A percentile compares a stretch with the other conserved stretches of the same genome.
phyloP scores from a whole-genome alignment of 345 rosid genomes.

The Balakata baccata region DNA sequence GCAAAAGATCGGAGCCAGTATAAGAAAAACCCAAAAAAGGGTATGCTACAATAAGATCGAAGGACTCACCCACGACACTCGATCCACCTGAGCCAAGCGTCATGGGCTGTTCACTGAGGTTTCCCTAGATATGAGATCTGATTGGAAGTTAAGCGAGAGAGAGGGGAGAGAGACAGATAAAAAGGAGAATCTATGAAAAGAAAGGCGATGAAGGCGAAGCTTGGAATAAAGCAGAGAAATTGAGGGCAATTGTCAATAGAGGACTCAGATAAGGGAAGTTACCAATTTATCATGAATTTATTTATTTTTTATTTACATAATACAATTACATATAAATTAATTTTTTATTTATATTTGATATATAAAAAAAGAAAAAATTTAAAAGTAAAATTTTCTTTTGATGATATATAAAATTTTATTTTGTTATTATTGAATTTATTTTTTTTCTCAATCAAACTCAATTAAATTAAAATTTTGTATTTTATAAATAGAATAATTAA shows the following conservation, averaged over 20 bases:
- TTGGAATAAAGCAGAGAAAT: constrained; percentile 8
- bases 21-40: neutral
- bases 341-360: too few species aligned
- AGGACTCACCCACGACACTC: constrained; percentile 65
- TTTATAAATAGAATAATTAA: too few species aligned
- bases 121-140: constrained; percentile 38
- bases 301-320: too few species aligned
- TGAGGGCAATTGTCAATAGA: neutral
- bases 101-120: constrained; percentile 38
- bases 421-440: too few species aligned
- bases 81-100: constrained; percentile 92
- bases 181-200: constrained; percentile 28
- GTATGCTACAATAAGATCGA: neutral
- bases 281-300: too few species aligned
- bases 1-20: constrained; percentile 18
- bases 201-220: constrained; percentile 17
- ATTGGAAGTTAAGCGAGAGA: constrained; percentile 1
- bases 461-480: too few species aligned
- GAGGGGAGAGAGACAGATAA: neutral
- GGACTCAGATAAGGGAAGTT: neutral
- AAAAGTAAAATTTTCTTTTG: too few species aligned
- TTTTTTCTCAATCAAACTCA: too few species aligned
- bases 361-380: too few species aligned
- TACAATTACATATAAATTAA: too few species aligned
- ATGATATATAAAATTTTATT: too few species aligned